Evolutionary conservation across 208 protist species (phyloP).

Genomic region (Porcisia deanei): DNA sequence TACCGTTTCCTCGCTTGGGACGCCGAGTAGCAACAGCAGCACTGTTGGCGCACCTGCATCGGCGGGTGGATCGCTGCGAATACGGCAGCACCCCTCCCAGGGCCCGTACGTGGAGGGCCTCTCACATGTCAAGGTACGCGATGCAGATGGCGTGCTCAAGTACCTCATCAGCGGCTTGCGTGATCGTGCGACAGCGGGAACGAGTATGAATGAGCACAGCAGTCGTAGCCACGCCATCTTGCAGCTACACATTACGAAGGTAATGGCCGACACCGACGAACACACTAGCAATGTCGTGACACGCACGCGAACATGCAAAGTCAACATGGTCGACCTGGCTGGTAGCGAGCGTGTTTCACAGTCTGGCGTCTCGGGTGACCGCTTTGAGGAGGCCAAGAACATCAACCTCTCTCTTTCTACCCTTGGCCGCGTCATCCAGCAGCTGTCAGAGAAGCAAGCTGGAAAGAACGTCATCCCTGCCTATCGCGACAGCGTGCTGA

Average conservation of each 20-base stretch:
- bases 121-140: slow-evolving; percentile 52
- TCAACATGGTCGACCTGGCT: slow-evolving; percentile 97
- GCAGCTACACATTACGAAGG: slow-evolving; percentile 86
- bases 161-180: slow-evolving; percentile 63
- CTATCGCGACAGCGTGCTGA: slow-evolving; percentile 91
- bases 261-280: slow-evolving; percentile 31
- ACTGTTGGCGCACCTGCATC: slow-evolving; percentile 1
- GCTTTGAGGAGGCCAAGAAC: slow-evolving; percentile 94
- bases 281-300: slow-evolving; percentile 62
- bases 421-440: slow-evolving; percentile 88
- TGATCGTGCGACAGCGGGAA: slow-evolving; percentile 85
- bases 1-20: neutral
- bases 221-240: slow-evolving; percentile 97
- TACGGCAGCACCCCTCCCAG: slow-evolving; percentile 75
- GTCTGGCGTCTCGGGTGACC: slow-evolving; percentile 91
- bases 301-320: slow-evolving; percentile 58
- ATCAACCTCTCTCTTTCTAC: slow-evolving; percentile 97
- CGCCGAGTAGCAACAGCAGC: neutral
- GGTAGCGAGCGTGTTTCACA: slow-evolving; percentile 94
- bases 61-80: slow-evolving; percentile 37
- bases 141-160: slow-evolving; percentile 51
- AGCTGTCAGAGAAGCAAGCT: slow-evolving; percentile 79
- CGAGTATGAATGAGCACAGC: slow-evolving; percentile 95
- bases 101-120: slow-evolving; percentile 85
- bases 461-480: slow-evolving; percentile 65